Conservation (phyloP, 2,329 filamentous ascomycete genomes). For the Aspergillus melleus region DNA sequence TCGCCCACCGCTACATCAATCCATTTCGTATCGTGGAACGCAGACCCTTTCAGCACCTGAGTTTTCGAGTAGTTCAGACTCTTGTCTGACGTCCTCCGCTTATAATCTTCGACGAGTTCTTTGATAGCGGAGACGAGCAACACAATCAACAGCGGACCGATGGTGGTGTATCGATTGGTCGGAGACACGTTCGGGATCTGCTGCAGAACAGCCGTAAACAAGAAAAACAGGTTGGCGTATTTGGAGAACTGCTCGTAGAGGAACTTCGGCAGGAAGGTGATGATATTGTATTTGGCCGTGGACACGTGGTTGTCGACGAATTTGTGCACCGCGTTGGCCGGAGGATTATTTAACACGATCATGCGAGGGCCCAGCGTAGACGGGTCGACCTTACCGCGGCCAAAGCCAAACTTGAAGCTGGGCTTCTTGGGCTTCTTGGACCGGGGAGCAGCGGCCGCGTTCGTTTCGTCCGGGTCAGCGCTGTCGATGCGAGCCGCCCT, state of each 20-base stretch:
- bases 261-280: conserved; percentile 95
- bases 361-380: conserved; percentile 87
- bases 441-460: conserved; percentile 38
- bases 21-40: conserved; percentile 87
- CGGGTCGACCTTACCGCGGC: conserved; percentile 79
- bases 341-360: conserved; percentile 94
- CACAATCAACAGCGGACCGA: conserved; percentile 88
- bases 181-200: conserved; percentile 94
- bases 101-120: conserved; percentile 90
- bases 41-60: conserved; percentile 76
- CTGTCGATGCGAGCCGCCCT: conserved; percentile 49
- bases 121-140: conserved; percentile 93
- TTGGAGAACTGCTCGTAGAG: conserved; percentile 98
- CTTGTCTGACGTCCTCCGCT: conserved; percentile 82
- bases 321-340: conserved; percentile 84
- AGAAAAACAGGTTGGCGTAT: conserved; percentile 98
- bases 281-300: conserved; percentile 93
- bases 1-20: conserved; percentile 91
- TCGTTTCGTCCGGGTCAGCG: conserved; percentile 41
- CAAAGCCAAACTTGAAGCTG: conserved; percentile 92
- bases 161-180: conserved; percentile 94
- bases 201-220: conserved; percentile 92
- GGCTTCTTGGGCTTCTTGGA: conserved; percentile 65
- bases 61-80: conserved; percentile 86
- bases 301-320: conserved; percentile 97